Conservation (phyloP, 2,329 filamentous ascomycete species). For the Sarocladium brachiariae region DNA sequence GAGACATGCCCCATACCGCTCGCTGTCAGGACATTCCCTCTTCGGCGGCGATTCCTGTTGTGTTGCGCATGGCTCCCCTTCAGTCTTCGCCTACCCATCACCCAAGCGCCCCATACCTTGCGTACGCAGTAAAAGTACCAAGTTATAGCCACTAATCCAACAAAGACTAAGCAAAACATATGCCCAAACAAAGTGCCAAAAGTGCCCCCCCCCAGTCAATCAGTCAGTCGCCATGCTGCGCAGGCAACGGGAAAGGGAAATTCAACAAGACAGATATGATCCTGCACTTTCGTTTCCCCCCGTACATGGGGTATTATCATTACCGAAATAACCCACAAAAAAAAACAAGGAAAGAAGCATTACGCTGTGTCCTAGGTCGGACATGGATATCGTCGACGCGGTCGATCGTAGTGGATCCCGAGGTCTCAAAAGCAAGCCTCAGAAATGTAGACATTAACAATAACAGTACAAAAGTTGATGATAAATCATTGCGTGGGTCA, state of each 20-base stretch:
- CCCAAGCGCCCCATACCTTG: neutral
- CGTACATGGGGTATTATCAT: conserved; percentile 9
- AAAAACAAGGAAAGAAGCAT: neutral
- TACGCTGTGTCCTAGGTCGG: conserved; percentile 3
- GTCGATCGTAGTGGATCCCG: conserved; percentile 4
- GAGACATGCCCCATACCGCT: neutral
- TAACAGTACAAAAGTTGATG: conserved; percentile 1
- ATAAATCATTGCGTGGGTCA: neutral
- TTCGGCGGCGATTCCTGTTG: neutral
- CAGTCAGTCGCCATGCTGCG: conserved; percentile 1
- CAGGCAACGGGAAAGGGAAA: neutral
- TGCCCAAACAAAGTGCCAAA: neutral
- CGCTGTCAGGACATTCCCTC: conserved; percentile 3
- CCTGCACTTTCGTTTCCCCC: conserved; percentile 2
- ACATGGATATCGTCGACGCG: conserved; percentile 8
- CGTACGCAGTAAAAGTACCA: neutral
- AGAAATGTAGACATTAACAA: conserved; percentile 8
- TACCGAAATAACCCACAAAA: conserved; percentile 5
- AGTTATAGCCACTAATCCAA: neutral
- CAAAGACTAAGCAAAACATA: neutral
- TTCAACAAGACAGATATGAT: neutral
- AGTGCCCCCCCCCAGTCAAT: neutral
- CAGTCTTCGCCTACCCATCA: neutral
- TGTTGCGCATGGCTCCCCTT: neutral
- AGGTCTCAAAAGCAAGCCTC: neutral